Evolutionary conservation across 306 rosid species (phyloP).

Genomic region (Castanospermum australe): DNA sequence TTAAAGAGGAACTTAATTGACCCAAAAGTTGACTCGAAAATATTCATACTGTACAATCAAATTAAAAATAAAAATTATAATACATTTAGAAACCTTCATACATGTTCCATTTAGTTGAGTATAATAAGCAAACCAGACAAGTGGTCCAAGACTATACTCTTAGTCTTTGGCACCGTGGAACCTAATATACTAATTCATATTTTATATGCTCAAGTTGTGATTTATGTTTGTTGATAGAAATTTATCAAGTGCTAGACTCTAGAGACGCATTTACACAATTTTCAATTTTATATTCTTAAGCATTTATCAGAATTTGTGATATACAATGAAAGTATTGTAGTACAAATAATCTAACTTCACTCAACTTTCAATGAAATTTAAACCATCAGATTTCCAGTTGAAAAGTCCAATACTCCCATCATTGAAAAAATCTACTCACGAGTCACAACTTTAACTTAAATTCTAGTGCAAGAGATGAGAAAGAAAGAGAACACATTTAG

Average conservation of each 20-base stretch:
- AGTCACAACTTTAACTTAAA: neutral
- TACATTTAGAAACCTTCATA: neutral
- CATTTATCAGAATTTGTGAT: neutral
- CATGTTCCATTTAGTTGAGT: neutral
- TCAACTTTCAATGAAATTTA: neutral
- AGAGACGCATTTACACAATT: neutral
- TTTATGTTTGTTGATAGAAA: neutral
- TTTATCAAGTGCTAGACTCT: neutral
- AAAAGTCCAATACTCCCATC: neutral
- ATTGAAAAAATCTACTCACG: neutral
- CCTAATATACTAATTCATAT: slow-evolving; percentile 1
- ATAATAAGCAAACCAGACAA: neutral
- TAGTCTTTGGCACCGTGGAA: neutral
- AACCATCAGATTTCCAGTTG: neutral
- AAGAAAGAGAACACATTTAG: neutral
- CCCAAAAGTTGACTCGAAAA: too few species aligned
- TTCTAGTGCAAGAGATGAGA: neutral
- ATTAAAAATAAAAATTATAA: too few species aligned
- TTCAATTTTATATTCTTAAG: neutral
- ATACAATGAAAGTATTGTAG: neutral
- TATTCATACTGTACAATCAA: too few species aligned
- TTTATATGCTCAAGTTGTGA: neutral
- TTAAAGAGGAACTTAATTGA: too few species aligned
- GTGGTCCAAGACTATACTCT: neutral
- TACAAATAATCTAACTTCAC: neutral